Percentiles rank a stretch among this genome's conserved stretches.
phyloP scores from a whole-genome alignment of 2,329 filamentous ascomycete species.

The Delphinella strobiligena region DNA sequence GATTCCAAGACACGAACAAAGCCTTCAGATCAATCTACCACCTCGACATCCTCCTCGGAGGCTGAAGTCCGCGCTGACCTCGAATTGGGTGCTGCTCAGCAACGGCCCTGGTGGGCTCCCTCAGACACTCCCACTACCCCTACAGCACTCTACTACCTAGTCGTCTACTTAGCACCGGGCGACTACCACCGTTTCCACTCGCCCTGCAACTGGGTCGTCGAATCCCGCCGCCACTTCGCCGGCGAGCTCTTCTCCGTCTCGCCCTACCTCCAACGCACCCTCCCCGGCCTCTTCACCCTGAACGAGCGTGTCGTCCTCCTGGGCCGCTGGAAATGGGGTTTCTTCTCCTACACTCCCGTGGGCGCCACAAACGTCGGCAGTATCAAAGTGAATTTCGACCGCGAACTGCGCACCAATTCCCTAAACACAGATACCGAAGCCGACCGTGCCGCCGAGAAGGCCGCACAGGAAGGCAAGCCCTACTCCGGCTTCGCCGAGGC shows the following conservation, averaged over 20 bases:
- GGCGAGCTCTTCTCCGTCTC: slow-evolving; percentile 93
- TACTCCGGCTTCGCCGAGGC: slow-evolving; percentile 92
- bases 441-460: slow-evolving; percentile 72
- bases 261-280: slow-evolving; percentile 81
- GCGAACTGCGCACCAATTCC: slow-evolving; percentile 84
- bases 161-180: slow-evolving; percentile 90
- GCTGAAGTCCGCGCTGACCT: slow-evolving; percentile 76
- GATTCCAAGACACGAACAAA: slow-evolving; percentile 4
- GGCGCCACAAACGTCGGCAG: slow-evolving; percentile 95
- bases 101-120: slow-evolving; percentile 39
- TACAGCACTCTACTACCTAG: slow-evolving; percentile 78
- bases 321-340: slow-evolving; percentile 90
- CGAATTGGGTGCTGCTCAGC: slow-evolving; percentile 47
- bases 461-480: slow-evolving; percentile 60
- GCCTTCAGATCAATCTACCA: slow-evolving; percentile 59
- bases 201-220: slow-evolving; percentile 87
- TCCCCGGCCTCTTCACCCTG: slow-evolving; percentile 88
- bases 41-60: slow-evolving; percentile 57
- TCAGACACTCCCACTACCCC: slow-evolving; percentile 25
- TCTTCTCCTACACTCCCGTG: slow-evolving; percentile 92
- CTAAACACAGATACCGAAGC: slow-evolving; percentile 86
- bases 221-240: slow-evolving; percentile 90
- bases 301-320: slow-evolving; percentile 93
- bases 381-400: slow-evolving; percentile 94
- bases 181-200: slow-evolving; percentile 99